Percentiles rank a stretch among this genome's conserved stretches.
phyloP scores from a whole-genome alignment of 768 basidiomycete species.

The Xerocomellus amylosporus region DNA sequence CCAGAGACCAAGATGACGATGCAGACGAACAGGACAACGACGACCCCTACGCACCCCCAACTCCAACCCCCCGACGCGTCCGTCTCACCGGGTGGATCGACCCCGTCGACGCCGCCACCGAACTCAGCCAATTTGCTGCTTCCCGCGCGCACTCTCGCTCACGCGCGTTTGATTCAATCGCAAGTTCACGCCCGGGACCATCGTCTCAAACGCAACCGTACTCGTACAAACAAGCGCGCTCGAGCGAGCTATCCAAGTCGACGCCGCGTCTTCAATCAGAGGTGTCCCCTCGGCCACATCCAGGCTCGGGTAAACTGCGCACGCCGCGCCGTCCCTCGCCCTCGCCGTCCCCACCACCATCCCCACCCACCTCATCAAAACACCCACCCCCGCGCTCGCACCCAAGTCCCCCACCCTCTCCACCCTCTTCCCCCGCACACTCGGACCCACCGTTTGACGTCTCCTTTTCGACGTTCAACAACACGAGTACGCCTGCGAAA shows the following conservation, averaged over 20 bases:
- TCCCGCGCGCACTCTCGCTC: constrained; percentile 19
- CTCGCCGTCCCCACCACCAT: neutral
- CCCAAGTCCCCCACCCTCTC: constrained; percentile 1
- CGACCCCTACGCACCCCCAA: constrained; percentile 18
- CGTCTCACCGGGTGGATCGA: constrained; percentile 56
- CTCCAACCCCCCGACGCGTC: constrained; percentile 31
- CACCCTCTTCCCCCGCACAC: neutral
- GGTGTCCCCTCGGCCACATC: neutral
- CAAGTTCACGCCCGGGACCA: neutral
- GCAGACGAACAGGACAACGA: constrained; percentile 11
- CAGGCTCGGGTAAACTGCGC: neutral
- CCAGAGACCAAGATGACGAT: neutral
- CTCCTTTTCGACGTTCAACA: constrained; percentile 24
- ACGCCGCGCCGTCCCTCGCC: neutral
- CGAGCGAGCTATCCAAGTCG: neutral
- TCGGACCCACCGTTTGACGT: constrained; percentile 22
- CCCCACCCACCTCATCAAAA: neutral
- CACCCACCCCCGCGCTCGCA: neutral
- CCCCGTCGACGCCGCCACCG: constrained; percentile 49
- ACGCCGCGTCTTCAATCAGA: neutral
- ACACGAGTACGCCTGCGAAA: constrained; percentile 31
- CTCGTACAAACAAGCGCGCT: neutral
- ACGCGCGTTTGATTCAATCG: neutral
- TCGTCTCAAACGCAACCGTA: neutral
- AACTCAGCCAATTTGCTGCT: constrained; percentile 49